Evolutionary conservation across 2,329 filamentous ascomycete species (phyloP), one percentile per base, ranked within the genome.

Genomic region (Fusarium sp.): DNA sequence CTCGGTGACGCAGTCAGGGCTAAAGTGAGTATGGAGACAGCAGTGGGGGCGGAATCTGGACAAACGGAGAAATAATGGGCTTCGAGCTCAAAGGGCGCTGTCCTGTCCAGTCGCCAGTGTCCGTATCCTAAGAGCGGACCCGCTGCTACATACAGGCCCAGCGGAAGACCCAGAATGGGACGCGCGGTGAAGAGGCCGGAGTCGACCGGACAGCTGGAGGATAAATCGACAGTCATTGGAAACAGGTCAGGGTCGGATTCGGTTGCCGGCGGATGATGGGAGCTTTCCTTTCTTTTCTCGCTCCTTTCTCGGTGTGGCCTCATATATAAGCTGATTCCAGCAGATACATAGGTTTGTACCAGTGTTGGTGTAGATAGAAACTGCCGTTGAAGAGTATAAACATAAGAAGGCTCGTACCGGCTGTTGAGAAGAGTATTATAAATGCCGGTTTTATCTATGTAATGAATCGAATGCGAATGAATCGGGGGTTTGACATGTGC

Each of bases 131-230:
- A 61, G 28, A 61, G 65, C 59, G 72, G 73, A 68, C 63, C 72
- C 71, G 71, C 71, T 74, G 54, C 54, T 52, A 59, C 57, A 39
- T 54, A 48, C 57, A 75, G 64, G 72, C 60, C 72, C 59, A 66
- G 68, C 68, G 72, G 72, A 75, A 66, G 72, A 66, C 60, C 63
- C 63, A 69, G 38, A 66, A 50, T 55, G 50, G 44, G 50, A 70
- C 57, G 50, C 62, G 70, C 68, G 74, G 74, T 75, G 65, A 67
- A 69, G 52, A 63, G 54, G 62, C 66, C 75, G 75, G 75, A 77
- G 69, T 67, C 68, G 65, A 70, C 75, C 75, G 75, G 75, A 70
- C 66, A 34, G 57, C 64, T 38, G 66, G 63, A 62, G 60, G 30
- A 67, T 38, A 50, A 52, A 62, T 60, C 34, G 65, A 66, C 45